Base-by-base conservation (phyloP, 768 basidiomycete genomes). In the Sarcodon sp. region DNA sequence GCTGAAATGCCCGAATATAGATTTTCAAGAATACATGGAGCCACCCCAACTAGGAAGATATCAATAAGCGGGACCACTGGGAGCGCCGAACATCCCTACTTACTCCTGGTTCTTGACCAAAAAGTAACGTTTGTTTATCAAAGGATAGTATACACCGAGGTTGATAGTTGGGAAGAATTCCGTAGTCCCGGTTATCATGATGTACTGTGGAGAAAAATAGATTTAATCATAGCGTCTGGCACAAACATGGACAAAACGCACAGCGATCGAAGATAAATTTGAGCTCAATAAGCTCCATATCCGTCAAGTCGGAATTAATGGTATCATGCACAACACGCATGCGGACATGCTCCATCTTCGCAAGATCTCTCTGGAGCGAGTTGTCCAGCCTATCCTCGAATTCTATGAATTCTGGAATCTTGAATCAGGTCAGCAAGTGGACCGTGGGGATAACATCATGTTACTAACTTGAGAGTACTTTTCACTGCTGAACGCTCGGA, bases 101-200 rank as follows among this genome's bases (percentile, higher is more conserved):
- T 64, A 87, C 82, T 51, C 79, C 77, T 63, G 80, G 75, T 18
- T 68, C 66, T 46, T 72, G 78, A 13, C 68, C 75, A 45, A 89
- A 79, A 7, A 89, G 63, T 15, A 76, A 61, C 0, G 83, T 88
- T 58, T 88, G 86, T 45, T 78, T 66, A 53, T 81, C 72, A 48
- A 90, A 71, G 5, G 72, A 64, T 8, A 68, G 59, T 16, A 65
- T 67, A 34, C 59, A 62, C 37, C 58, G 66, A 0, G 87, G 85
- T 55, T 93, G 90, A 55, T 87, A 86, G 60, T 80, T 80, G 6
- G 84, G 77, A 21, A 93, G 64, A 43, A 91, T 79, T 35, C 71
- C 69, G 55, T 84, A 82, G 64, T 94, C 91, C 7, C 91, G 83
- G 61, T 94, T 93, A 62, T 94, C 91, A 48, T 81, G 71, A 53